phyloP scores from a whole-genome alignment of 352 stramenopile genomes.

The Globisporangium abappressorium region DNA sequence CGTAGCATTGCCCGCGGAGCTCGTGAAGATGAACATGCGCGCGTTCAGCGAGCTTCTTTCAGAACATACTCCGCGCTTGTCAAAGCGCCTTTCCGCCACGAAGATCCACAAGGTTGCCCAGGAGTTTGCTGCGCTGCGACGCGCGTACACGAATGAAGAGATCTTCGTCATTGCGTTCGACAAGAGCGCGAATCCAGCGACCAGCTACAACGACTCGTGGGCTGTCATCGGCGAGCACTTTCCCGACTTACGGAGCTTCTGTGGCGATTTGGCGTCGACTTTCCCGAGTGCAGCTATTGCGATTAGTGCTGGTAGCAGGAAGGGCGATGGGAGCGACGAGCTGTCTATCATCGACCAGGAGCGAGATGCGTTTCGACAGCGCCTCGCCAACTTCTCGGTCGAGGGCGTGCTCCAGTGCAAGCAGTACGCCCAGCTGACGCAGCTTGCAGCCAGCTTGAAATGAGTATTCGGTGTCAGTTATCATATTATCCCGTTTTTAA shows the following conservation, averaged over 20 bases:
- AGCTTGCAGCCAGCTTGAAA: not conserved
- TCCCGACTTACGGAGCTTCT: not conserved
- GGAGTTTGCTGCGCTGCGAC: not conserved
- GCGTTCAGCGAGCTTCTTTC: not conserved
- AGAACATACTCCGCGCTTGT: not conserved
- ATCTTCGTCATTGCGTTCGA: not conserved
- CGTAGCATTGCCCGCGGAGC: not conserved
- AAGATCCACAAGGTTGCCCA: constrained; percentile 2
- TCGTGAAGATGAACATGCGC: constrained; percentile 1
- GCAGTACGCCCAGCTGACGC: not conserved
- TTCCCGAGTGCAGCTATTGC: not conserved
- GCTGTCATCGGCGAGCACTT: not conserved
- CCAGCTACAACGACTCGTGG: not conserved
- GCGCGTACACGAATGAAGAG: not conserved
- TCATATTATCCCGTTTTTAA: not conserved
- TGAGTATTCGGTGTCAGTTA: not conserved
- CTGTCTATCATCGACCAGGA: not conserved
- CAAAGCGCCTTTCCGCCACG: not conserved
- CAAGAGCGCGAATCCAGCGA: not conserved
- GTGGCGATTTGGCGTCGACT: constrained; percentile 1
- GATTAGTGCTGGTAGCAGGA: not conserved
- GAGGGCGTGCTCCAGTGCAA: not conserved
- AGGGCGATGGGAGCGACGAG: not conserved
- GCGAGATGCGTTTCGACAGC: constrained; percentile 1
- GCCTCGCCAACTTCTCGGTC: constrained; percentile 1